phyloP scores from a whole-genome alignment of 768 basidiomycete genomes.

The Zangia roseola region DNA sequence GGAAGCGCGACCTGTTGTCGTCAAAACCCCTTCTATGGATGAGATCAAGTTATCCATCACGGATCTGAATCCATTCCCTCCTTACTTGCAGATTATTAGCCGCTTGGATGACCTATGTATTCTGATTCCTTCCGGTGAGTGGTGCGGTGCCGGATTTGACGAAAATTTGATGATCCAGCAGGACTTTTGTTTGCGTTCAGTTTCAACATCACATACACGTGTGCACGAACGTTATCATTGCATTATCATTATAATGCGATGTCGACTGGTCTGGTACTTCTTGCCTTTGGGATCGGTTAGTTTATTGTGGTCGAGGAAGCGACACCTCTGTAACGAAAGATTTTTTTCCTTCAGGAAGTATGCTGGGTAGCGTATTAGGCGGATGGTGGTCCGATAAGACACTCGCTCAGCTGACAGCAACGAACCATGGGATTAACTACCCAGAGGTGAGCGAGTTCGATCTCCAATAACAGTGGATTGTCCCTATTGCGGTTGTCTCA shows the following conservation, averaged over 20 bases:
- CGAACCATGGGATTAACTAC: constrained; percentile 46
- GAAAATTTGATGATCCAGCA: constrained; percentile 20
- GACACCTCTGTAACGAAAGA: neutral
- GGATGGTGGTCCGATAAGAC: constrained; percentile 57
- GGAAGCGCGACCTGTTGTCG: constrained; percentile 17
- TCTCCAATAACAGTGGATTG: neutral
- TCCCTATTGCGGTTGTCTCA: neutral
- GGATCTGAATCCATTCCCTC: constrained; percentile 73
- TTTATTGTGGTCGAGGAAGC: too few species aligned
- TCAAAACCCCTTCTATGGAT: constrained; percentile 13
- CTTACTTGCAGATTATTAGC: constrained; percentile 54
- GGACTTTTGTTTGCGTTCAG: constrained; percentile 70
- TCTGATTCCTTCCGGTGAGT: constrained; percentile 37
- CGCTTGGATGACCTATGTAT: constrained; percentile 67
- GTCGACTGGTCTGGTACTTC: constrained; percentile 71
- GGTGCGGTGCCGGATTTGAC: neutral
- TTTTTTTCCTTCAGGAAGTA: constrained; percentile 35
- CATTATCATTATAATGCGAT: constrained; percentile 70
- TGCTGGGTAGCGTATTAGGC: constrained; percentile 53
- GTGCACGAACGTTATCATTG: constrained; percentile 64
- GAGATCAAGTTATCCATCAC: constrained; percentile 55
- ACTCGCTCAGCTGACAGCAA: constrained; percentile 41
- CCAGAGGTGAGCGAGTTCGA: constrained; percentile 55
- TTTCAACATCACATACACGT: constrained; percentile 72
- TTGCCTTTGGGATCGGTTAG: constrained; percentile 69